Conservation (phyloP, 768 basidiomycete species). For the Saitozyma podzolica region DNA sequence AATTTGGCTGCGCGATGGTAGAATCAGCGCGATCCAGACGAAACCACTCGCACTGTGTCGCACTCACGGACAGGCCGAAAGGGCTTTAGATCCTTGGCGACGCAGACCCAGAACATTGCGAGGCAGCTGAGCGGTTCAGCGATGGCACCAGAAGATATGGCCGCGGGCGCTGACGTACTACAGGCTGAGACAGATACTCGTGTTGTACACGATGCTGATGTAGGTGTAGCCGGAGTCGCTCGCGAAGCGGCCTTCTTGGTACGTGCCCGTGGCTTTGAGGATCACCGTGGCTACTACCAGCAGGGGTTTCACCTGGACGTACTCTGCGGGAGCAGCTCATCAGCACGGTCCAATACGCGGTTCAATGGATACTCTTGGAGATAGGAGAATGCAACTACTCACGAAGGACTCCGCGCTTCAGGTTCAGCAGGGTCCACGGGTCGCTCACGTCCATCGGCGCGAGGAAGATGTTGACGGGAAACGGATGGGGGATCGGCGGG, state of each 20-base stretch:
- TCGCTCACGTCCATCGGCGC: slow-evolving; percentile 89
- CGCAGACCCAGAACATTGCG: slow-evolving; percentile 95
- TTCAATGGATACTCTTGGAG: neutral
- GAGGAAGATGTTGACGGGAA: slow-evolving; percentile 80
- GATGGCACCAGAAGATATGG: neutral
- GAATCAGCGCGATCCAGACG: slow-evolving; percentile 16
- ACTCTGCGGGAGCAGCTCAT: slow-evolving; percentile 73
- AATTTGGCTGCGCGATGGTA: slow-evolving; percentile 69
- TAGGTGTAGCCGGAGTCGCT: slow-evolving; percentile 88
- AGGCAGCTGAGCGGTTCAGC: slow-evolving; percentile 60
- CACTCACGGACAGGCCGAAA: slow-evolving; percentile 58
- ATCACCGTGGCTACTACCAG: slow-evolving; percentile 80
- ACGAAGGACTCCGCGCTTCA: slow-evolving; percentile 96
- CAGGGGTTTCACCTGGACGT: slow-evolving; percentile 92
- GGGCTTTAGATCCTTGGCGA: slow-evolving; percentile 81
- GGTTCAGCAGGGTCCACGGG: slow-evolving; percentile 86
- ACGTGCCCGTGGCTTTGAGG: slow-evolving; percentile 81
- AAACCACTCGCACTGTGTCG: neutral
- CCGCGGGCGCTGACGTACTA: slow-evolving; percentile 60
- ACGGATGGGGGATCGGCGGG: slow-evolving; percentile 80
- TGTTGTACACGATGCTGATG: slow-evolving; percentile 68
- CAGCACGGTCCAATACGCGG: slow-evolving; percentile 70
- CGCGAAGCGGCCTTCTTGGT: slow-evolving; percentile 83
- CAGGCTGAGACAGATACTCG: slow-evolving; percentile 52
- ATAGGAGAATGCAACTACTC: slow-evolving; percentile 35